phyloP scores from a whole-genome alignment of 1,284 basidiomycete genomes.

The Naganishia cerealis region DNA sequence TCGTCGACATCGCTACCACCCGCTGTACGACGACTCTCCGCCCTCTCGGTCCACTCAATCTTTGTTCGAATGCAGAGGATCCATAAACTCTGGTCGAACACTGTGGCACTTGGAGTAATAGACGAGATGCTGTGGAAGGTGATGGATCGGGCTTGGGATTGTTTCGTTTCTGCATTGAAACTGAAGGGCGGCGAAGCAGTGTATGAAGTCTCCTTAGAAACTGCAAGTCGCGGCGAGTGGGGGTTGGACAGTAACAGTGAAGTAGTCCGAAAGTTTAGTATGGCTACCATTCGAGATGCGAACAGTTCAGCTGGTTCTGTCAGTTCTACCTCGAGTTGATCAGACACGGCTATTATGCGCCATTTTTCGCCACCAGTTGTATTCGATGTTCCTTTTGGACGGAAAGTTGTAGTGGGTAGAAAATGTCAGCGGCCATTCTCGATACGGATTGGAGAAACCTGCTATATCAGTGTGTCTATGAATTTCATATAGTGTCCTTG shows the following conservation, averaged over 20 bases:
- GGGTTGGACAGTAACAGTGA: constrained; percentile 5
- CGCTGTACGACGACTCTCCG: constrained; percentile 2
- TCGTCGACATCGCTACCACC: not conserved
- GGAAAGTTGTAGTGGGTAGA: not conserved
- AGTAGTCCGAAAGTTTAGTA: constrained; percentile 21
- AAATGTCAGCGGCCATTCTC: not conserved
- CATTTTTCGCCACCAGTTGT: not conserved
- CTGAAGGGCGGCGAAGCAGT: constrained; percentile 2
- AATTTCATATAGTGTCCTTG: not conserved
- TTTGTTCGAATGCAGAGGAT: constrained; percentile 40
- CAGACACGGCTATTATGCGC: not conserved
- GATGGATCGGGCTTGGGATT: constrained; percentile 44
- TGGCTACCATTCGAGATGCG: constrained; percentile 17
- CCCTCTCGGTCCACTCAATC: constrained; percentile 35
- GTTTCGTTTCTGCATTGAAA: constrained; percentile 36
- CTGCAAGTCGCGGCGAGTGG: not conserved
- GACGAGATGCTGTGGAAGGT: constrained; percentile 44
- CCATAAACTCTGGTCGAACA: constrained; percentile 46
- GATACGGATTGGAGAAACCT: not conserved
- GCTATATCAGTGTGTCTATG: not conserved
- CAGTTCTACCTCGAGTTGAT: not conserved
- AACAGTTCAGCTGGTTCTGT: constrained; percentile 12
- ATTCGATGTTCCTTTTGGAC: not conserved
- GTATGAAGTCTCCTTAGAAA: not conserved
- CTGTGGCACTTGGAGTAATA: constrained; percentile 41